phyloP scores from a whole-genome alignment of 2,329 filamentous ascomycete genomes.

The Fusarium incarnatum region DNA sequence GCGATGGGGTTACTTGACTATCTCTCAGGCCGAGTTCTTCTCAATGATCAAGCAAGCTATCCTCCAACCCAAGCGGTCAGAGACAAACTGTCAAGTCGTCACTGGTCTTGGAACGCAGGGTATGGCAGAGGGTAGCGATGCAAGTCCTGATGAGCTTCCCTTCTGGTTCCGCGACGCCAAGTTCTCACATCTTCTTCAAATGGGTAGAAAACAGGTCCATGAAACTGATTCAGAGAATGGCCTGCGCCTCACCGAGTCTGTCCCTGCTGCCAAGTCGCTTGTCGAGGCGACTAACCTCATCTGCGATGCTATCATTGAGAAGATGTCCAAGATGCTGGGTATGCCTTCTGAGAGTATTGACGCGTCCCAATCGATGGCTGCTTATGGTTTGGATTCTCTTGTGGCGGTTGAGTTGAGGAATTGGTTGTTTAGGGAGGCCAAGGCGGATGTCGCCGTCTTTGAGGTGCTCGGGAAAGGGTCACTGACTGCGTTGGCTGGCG shows the following conservation, averaged over 20 bases:
- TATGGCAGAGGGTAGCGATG: conserved; percentile 1
- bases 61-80: background rate
- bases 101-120: conserved; percentile 4
- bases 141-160: conserved; percentile 4
- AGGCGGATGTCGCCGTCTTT: background rate
- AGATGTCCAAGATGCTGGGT: conserved; percentile 1
- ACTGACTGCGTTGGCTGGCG: background rate
- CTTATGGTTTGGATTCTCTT: conserved; percentile 1
- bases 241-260: background rate
- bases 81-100: background rate
- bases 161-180: conserved; percentile 12
- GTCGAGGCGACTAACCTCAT: background rate
- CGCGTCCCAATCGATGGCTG: background rate
- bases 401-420: conserved; percentile 2
- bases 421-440: background rate
- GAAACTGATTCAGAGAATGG: background rate
- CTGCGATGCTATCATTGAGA: conserved; percentile 7
- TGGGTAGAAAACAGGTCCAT: conserved; percentile 1
- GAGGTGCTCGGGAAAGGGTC: background rate
- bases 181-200: conserved; percentile 11
- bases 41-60: conserved; percentile 12
- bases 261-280: background rate
- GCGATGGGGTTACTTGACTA: conserved; percentile 9
- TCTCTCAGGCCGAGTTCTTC: conserved; percentile 3
- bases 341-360: background rate